Conservation (phyloP, 176 grass and related monocot species). For the Thinopyrum elongatum region DNA sequence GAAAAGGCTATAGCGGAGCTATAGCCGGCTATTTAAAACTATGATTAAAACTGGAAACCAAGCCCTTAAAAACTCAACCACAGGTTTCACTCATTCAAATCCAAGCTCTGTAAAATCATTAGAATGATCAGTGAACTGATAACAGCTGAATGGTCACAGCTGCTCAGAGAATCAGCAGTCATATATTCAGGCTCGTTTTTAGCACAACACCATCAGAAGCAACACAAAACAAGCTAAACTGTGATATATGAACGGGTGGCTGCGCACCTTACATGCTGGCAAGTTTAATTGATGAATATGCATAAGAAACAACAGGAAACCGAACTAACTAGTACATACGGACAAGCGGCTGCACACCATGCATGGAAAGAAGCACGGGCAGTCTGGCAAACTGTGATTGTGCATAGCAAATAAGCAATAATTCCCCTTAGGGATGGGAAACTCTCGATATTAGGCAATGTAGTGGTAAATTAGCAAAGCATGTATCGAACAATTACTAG, state of each 20-base stretch:
- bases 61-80: neutral
- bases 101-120: neutral
- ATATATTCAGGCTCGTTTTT: neutral
- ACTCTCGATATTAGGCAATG: neutral
- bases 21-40: too few relatives aligned
- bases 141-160: constrained; percentile 11
- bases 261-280: neutral
- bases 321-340: too few relatives aligned
- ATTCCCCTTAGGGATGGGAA: too few relatives aligned
- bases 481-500: neutral
- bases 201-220: neutral
- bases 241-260: neutral
- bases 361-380: neutral
- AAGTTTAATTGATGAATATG: neutral
- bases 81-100: neutral
- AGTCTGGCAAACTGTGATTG: neutral
- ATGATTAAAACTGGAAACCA: constrained; percentile 17
- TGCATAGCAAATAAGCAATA: neutral
- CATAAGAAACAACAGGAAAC: neutral
- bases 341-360: neutral
- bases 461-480: neutral
- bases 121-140: constrained; percentile 3
- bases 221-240: neutral
- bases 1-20: too few relatives aligned
- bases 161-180: neutral